Evolutionary conservation across 768 basidiomycete species (phyloP).

Genomic region (Podaxis rugospora): DNA sequence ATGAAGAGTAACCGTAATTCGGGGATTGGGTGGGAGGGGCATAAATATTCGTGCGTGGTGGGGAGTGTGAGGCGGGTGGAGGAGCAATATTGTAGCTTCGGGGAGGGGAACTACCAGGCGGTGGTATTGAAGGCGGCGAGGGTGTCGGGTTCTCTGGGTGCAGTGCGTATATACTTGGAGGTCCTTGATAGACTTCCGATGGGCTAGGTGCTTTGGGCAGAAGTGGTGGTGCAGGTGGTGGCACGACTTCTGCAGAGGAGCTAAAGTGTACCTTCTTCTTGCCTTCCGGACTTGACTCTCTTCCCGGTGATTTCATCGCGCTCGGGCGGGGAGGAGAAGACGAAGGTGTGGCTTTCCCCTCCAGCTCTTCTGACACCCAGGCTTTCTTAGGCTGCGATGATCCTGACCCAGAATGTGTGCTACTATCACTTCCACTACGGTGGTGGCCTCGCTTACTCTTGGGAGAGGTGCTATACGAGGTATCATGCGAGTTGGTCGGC

Average conservation of each 20-base stretch:
- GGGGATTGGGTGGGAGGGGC: not conserved
- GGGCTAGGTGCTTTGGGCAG: slow-evolving; percentile 17
- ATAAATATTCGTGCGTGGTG: slow-evolving; percentile 1
- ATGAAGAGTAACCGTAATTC: not conserved
- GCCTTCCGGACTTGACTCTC: slow-evolving; percentile 27
- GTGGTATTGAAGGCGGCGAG: slow-evolving; percentile 2
- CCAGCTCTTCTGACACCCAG: slow-evolving; percentile 41
- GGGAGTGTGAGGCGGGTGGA: slow-evolving; percentile 12
- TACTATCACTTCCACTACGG: slow-evolving; percentile 24
- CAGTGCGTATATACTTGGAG: slow-evolving; percentile 13
- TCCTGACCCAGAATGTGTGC: slow-evolving; percentile 19
- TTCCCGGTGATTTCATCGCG: slow-evolving; percentile 8
- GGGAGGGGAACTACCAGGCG: not conserved
- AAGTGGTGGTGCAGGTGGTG: slow-evolving; percentile 15
- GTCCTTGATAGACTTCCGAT: slow-evolving; percentile 16
- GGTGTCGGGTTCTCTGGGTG: slow-evolving; percentile 13
- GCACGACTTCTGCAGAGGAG: slow-evolving; percentile 35
- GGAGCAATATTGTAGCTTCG: slow-evolving; percentile 12
- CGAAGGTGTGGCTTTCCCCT: slow-evolving; percentile 19
- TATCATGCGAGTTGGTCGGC: not conserved
- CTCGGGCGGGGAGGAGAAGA: slow-evolving; percentile 14
- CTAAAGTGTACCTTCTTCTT: slow-evolving; percentile 49
- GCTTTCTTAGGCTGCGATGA: slow-evolving; percentile 21
- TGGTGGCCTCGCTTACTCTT: slow-evolving; percentile 9
- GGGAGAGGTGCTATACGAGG: slow-evolving; percentile 13